phyloP scores from a whole-genome alignment of 768 basidiomycete species.

The Termitomyces eurrhizus region DNA sequence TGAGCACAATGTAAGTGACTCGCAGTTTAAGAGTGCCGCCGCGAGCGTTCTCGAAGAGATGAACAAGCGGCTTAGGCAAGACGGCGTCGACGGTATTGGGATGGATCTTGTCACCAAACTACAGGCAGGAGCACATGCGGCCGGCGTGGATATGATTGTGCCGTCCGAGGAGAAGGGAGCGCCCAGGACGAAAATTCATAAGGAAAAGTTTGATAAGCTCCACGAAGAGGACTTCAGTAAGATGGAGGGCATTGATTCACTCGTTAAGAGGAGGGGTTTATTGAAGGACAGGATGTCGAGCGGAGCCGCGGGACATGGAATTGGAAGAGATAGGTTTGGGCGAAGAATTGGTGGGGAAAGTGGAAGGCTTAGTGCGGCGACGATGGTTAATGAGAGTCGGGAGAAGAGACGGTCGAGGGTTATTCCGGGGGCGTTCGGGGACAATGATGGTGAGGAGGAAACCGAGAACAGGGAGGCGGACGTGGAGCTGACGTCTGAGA shows the following conservation, averaged over 20 bases:
- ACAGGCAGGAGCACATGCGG: conserved; percentile 25
- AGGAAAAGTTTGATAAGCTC: conserved; percentile 48
- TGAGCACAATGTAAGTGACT: conserved; percentile 56
- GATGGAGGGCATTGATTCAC: conserved; percentile 71
- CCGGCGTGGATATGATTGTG: conserved; percentile 9
- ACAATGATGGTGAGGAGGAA: conserved; percentile 41
- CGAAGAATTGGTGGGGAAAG: conserved; percentile 19
- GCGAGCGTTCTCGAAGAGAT: conserved; percentile 78
- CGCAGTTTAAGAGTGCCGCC: conserved; percentile 64
- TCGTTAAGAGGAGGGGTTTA: conserved; percentile 29
- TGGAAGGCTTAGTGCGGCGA: conserved; percentile 29
- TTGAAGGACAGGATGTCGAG: conserved; percentile 43
- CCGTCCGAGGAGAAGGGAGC: conserved; percentile 27
- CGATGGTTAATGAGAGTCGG: conserved; percentile 39
- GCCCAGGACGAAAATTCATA: conserved; percentile 28
- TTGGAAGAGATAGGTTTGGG: conserved; percentile 21
- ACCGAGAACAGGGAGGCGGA: conserved; percentile 33
- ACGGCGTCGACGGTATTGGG: conserved; percentile 49
- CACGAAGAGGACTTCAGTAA: conserved; percentile 66
- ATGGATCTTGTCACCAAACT: conserved; percentile 41
- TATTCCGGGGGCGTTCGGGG: conserved; percentile 58
- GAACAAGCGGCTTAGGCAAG: conserved; percentile 63
- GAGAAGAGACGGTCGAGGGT: conserved; percentile 35
- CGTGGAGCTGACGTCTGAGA: conserved; percentile 24
- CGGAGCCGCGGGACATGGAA: conserved; percentile 14